phyloP scores from a whole-genome alignment of 2,329 filamentous ascomycete species.

The Samsoniella hepiali region DNA sequence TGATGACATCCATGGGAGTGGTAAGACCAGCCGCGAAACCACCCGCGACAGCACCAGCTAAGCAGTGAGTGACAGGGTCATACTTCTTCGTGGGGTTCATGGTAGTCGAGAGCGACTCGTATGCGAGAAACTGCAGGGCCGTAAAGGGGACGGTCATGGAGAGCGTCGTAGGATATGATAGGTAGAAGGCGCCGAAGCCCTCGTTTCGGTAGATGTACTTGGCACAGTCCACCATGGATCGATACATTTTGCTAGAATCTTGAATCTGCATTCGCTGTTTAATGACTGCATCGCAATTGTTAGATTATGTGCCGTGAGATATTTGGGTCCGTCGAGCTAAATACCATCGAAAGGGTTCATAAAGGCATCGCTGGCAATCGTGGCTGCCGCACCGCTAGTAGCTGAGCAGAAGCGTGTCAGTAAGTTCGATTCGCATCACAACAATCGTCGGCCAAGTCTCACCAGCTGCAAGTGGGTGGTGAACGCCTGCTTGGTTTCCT shows the following conservation, averaged over 20 bases:
- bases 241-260: conserved; percentile 83
- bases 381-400: conserved; percentile 88
- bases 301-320: background rate
- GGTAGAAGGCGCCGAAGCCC: conserved; percentile 89
- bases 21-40: conserved; percentile 91
- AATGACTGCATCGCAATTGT: conserved; percentile 64
- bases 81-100: conserved; percentile 87
- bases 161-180: conserved; percentile 95
- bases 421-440: background rate
- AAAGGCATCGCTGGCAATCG: conserved; percentile 93
- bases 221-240: conserved; percentile 82
- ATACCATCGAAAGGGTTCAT: conserved; percentile 99
- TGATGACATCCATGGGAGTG: conserved; percentile 96
- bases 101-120: conserved; percentile 90
- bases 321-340: conserved; percentile 24
- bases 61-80: conserved; percentile 89
- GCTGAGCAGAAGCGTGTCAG: conserved; percentile 50
- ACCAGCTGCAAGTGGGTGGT: conserved; percentile 94
- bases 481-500: conserved; percentile 79
- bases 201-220: conserved; percentile 82
- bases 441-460: conserved; percentile 20
- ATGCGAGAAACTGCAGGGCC: conserved; percentile 93
- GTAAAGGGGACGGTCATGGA: conserved; percentile 99
- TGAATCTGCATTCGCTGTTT: conserved; percentile 99
- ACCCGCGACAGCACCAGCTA: conserved; percentile 87